Evolutionary conservation across 1,284 basidiomycete species (phyloP), one percentile per base, ranked within the genome.

Genomic region (Xerocomus amazonicus): DNA sequence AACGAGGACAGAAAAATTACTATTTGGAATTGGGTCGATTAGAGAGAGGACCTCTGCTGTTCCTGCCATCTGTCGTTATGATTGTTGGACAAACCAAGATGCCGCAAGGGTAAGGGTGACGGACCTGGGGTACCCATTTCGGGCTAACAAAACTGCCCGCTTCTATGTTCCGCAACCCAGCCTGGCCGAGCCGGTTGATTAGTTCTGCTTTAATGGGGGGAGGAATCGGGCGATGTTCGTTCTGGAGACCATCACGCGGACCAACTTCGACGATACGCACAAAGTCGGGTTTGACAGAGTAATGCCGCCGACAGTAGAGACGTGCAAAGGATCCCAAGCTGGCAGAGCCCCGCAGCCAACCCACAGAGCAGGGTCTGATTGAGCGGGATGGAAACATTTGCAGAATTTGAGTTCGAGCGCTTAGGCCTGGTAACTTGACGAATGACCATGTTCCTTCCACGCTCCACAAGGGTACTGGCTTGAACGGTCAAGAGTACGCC

Each of bases 201-300:
- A 98, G 78, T 58, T 90, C 86, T 37, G 86, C 80, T 69, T 96
- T 97, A 55, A 87, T 73, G 10, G 80, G 75, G 0, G 84, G 83
- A 4, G 90, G 78, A 4, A 96, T 84, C 8, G 84, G 72, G 0
- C 77, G 75, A 56, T 87, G 84, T 63, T 97, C 90, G 65, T 97
- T 97, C 73, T 97, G 95, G 13, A 98, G 75, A 0, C 95, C 95
- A 69, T 97, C 95, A 19, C 95, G 77, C 1, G 94, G 90, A 0
- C 91, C 90, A 4, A 97, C 93, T 70, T 97, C 95, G 48, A 98
- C 90, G 42, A 97, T 89, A 41, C 60, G 67, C 9, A 65, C 67
- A 44, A 55, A 57, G 43, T 67, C 61, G 40, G 63, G 52, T n/a
- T 50, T 44, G 9, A 41, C 41, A 14, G 59, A 55, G 26, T 51